Conservation (phyloP, 78 protist genomes). For the Mastigamoeba balamuthi region DNA sequence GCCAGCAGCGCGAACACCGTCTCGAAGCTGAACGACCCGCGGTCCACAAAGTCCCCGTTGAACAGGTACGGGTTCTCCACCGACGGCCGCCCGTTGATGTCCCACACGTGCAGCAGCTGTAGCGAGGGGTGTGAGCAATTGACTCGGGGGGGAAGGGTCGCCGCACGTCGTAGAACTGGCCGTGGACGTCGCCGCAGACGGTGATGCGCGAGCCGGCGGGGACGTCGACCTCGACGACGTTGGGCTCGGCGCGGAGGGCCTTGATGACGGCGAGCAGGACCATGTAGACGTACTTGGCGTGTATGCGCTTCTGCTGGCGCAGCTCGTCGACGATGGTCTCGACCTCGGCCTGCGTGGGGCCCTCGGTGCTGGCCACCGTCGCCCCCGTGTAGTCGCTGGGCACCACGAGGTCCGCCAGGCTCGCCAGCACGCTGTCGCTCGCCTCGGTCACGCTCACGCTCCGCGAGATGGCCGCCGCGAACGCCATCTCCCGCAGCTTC, state of each 20-base stretch:
- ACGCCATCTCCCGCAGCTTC: not conserved
- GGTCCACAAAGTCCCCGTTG: constrained; percentile 64
- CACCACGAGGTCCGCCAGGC: constrained; percentile 2
- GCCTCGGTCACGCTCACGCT: constrained; percentile 3
- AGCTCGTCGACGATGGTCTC: not conserved
- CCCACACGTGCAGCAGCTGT: not conserved
- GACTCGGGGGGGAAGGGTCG: not conserved
- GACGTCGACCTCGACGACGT: constrained; percentile 11
- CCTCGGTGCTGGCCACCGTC: not conserved
- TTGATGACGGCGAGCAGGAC: constrained; percentile 3
- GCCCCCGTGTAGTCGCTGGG: constrained; percentile 26
- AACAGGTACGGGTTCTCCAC: constrained; percentile 46
- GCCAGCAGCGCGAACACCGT: constrained; percentile 43
- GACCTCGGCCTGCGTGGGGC: constrained; percentile 5
- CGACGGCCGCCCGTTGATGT: constrained; percentile 56
- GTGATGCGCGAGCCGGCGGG: not conserved
- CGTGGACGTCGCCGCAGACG: not conserved
- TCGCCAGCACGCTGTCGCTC: constrained; percentile 18
- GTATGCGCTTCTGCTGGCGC: not conserved
- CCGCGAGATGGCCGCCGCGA: not conserved
- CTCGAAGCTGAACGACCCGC: constrained; percentile 59
- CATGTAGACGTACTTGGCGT: not conserved
- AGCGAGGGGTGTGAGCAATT: not conserved
- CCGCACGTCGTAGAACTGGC: constrained; percentile 5
- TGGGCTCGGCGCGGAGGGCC: not conserved